Evolutionary conservation across 2,329 filamentous ascomycete genomes (phyloP), one percentile per base, ranked within the genome.

Genomic region (Hypoxylon sp.): DNA sequence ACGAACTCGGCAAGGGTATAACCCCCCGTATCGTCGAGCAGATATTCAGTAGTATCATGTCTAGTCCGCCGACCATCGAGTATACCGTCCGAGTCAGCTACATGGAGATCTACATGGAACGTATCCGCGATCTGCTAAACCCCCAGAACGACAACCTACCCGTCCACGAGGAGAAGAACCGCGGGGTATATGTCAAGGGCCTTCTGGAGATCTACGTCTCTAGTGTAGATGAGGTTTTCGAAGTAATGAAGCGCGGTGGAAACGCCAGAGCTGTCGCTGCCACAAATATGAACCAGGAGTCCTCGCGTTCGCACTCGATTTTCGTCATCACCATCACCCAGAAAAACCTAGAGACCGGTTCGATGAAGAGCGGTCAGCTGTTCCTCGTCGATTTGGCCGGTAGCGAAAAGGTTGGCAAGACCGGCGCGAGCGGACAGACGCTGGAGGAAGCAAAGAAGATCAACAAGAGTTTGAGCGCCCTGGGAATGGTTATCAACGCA

Each of bases 81-180:
- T 98, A 98, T 77, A 98, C 93, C n/a, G 94, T 99, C 49, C 88
- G 93, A 54, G 94, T 98, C 72, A 97, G 92, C 76, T 98, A 98
- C 78, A 97, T 99, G 93, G 95, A 99, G 78, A 98, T 99, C 65
- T 99, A 99, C 81, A 99, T 98, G 95, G 95, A 99, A 79, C 88
- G 90, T 68, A 98, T 99, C 74, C 87, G 94, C 70, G 95, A 99
- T 86, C 78, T 99, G 70, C 80, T 99, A 63, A 88, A 89, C 20
- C 95, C 95, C 9, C 90, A 93, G 59, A 97, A 98, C 76, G 94
- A 97, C 79, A 98, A 98, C 72, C 81, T 99, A 48, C 93, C 94
- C 0, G 88, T 98, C n/a, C 95, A 98, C 78, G 95, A 99, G 72
- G 95, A 98, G 77, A 97, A 97, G 83, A 95, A 89, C 72, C 85